These are phyloP conservation scores for Chaetomium strumarium DNA, from an alignment of 2,329 filamentous ascomycete species.

Conservation along the genomic window DNA sequence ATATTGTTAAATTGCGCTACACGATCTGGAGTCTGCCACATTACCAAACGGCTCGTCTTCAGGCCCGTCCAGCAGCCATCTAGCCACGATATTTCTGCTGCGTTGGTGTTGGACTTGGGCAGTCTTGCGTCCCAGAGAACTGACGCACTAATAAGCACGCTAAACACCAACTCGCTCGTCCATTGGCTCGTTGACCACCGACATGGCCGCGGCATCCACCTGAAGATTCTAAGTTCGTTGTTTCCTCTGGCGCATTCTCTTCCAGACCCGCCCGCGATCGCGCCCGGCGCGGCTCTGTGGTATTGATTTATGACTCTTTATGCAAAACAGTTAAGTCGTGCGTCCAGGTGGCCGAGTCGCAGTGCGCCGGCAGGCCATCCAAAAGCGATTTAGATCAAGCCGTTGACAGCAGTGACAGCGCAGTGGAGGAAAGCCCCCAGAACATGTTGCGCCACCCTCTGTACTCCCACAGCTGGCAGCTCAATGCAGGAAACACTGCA, in stretches of 20 bases:
- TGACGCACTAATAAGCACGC: neutral
- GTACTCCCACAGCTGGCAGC: neutral
- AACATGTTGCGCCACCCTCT: too few species aligned
- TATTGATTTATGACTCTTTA: constrained; percentile 12
- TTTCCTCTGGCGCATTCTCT: constrained; percentile 26
- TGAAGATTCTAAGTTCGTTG: constrained; percentile 8
- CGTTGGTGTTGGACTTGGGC: constrained; percentile 11
- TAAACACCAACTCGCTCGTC: neutral
- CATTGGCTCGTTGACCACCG: constrained; percentile 23
- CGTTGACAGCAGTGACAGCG: too few species aligned
- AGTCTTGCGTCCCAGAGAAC: constrained; percentile 14
- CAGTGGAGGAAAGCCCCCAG: too few species aligned
- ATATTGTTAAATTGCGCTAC: too few species aligned
- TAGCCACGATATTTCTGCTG: too few species aligned
- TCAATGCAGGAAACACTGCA: neutral
- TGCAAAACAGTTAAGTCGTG: constrained; percentile 9
- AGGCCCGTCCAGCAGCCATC: too few species aligned
- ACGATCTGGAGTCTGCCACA: too few species aligned
- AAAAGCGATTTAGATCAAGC: too few species aligned
- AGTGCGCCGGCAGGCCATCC: too few species aligned
- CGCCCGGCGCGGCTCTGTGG: constrained; percentile 13
- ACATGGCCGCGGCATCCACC: constrained; percentile 18
- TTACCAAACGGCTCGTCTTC: too few species aligned
- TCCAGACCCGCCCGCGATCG: constrained; percentile 19
- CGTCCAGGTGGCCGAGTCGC: too few species aligned